A percentile compares a stretch with the other conserved stretches of the same genome.
These are phyloP conservation scores for Cercospora citrullina DNA, from an alignment of 2,329 filamentous ascomycete species.

Conservation along the genomic window DNA sequence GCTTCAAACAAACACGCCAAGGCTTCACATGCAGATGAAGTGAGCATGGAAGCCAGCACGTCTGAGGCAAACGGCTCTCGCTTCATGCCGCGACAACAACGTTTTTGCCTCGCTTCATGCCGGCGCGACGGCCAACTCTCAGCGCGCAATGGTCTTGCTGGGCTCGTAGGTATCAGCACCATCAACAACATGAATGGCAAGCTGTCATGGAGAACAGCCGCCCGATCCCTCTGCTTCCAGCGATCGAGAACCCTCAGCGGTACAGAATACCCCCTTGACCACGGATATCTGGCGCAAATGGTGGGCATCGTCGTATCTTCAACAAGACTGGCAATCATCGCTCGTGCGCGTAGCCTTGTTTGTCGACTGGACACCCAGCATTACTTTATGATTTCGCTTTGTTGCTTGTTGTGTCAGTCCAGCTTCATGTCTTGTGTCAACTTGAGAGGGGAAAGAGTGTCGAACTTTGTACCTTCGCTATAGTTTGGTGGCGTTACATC, in stretches of 20 bases:
- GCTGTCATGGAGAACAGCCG: too few relatives aligned
- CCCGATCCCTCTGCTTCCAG: too few relatives aligned
- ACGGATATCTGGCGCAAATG: too few relatives aligned
- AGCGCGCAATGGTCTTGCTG: too few relatives aligned
- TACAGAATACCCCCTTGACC: too few relatives aligned
- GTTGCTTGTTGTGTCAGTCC: neutral
- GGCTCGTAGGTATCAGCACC: too few relatives aligned
- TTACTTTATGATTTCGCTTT: neutral
- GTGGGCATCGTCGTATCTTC: neutral
- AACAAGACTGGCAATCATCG: neutral
- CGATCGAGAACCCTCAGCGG: too few relatives aligned
- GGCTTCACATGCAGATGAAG: slow-evolving; percentile 1
- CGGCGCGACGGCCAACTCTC: too few relatives aligned
- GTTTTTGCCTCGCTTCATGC: neutral
- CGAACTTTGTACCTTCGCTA: neutral
- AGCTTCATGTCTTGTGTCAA: neutral
- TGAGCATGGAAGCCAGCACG: neutral
- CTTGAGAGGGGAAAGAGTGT: neutral
- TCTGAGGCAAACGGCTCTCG: neutral
- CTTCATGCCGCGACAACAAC: neutral
- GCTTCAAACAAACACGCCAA: neutral
- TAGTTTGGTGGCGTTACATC: neutral
- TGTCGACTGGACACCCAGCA: neutral
- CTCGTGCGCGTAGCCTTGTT: neutral
- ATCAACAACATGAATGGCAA: too few relatives aligned